Conservation (phyloP, 2,329 filamentous ascomycete species). For the Diaporthe velutina region DNA sequence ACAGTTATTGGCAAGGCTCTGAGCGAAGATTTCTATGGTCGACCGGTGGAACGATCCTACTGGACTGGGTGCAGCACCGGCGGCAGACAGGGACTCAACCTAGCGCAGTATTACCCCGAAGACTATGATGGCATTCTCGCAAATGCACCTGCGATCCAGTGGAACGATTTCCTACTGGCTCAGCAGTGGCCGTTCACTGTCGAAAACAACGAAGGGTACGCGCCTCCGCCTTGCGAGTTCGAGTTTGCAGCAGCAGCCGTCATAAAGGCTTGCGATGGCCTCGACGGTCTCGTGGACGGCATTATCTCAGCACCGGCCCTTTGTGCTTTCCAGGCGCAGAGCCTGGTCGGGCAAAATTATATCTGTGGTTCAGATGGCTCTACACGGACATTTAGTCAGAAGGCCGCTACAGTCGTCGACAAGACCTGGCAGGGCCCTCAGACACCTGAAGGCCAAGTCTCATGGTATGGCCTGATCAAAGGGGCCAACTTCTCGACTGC, state of each 20-base stretch:
- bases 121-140: conserved; percentile 12
- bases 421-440: conserved; percentile 4
- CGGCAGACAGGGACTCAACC: conserved; percentile 1
- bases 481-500: not conserved
- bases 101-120: conserved; percentile 11
- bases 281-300: conserved; percentile 7
- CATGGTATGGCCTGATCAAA: conserved; percentile 20
- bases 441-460: conserved; percentile 6
- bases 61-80: conserved; percentile 12
- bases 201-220: conserved; percentile 15
- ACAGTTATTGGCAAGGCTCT: not conserved
- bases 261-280: conserved; percentile 8
- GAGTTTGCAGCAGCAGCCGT: not conserved
- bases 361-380: not conserved
- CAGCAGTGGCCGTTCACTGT: conserved; percentile 20
- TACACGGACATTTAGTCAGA: not conserved
- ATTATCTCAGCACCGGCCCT: conserved; percentile 13
- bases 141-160: conserved; percentile 6
- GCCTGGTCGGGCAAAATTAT: not conserved
- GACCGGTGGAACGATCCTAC: not conserved
- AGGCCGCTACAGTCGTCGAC: conserved; percentile 12
- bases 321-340: not conserved
- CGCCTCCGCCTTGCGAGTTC: conserved; percentile 5
- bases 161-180: conserved; percentile 16
- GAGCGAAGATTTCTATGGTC: not conserved